Conservation (phyloP, 1,284 basidiomycete species). For the Sanghuangporus sanghuang region DNA sequence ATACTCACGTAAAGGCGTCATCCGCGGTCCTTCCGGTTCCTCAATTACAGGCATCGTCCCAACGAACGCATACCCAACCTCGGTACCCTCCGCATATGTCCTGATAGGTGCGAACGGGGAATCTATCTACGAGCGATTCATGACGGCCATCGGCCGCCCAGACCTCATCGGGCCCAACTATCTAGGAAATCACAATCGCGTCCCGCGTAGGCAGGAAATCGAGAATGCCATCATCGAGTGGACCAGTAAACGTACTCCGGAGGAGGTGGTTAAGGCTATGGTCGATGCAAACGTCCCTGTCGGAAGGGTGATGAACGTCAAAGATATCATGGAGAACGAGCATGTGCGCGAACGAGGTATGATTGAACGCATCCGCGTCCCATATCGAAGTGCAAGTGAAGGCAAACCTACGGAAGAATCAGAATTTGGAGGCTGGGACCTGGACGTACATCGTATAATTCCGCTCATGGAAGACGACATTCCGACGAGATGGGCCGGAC, state of each 20-base stretch:
- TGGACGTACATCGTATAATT: slow-evolving; percentile 61
- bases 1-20: slow-evolving; percentile 62
- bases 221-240: slow-evolving; percentile 56
- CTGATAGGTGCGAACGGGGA: slow-evolving; percentile 71
- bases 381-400: slow-evolving; percentile 31
- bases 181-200: slow-evolving; percentile 58
- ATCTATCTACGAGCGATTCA: slow-evolving; percentile 59
- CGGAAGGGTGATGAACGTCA: slow-evolving; percentile 55
- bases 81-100: slow-evolving; percentile 45
- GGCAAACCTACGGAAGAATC: slow-evolving; percentile 28
- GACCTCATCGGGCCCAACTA: slow-evolving; percentile 54
- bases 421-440: slow-evolving; percentile 41
- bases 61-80: slow-evolving; percentile 60
- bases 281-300: slow-evolving; percentile 50
- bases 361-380: slow-evolving; percentile 54
- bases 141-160: slow-evolving; percentile 49
- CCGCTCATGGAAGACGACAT: slow-evolving; percentile 53
- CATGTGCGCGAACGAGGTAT: slow-evolving; percentile 52
- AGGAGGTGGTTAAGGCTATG: slow-evolving; percentile 40
- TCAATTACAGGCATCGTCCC: slow-evolving; percentile 70
- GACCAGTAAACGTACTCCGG: slow-evolving; percentile 42
- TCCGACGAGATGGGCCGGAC: slow-evolving; percentile 61
- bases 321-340: slow-evolving; percentile 54
- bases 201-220: slow-evolving; percentile 51
- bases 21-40: slow-evolving; percentile 66